These are phyloP conservation scores for Pisolithus sp. DNA, from an alignment of 768 basidiomycete species.

Conservation along the genomic window DNA sequence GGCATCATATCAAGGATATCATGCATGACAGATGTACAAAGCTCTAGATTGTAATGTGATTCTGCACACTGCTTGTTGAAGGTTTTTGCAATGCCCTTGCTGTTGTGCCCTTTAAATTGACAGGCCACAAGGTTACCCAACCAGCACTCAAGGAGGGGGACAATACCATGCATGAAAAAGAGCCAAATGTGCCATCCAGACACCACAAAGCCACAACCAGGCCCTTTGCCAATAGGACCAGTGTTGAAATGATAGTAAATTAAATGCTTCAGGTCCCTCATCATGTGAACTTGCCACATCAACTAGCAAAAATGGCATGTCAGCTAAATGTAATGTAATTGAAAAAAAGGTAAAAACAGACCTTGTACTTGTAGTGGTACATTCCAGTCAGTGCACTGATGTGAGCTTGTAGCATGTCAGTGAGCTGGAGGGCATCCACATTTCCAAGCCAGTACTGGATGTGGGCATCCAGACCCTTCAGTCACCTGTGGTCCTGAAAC, in stretches of 20 bases:
- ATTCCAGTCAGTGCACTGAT: constrained; percentile 98
- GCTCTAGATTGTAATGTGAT: constrained; percentile 95
- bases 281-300: constrained; percentile 99
- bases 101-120: constrained; percentile 97
- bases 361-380: constrained; percentile 99
- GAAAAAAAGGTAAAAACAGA: constrained; percentile 22
- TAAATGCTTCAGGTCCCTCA: constrained; percentile 96
- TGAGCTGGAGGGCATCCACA: constrained; percentile 98
- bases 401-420: constrained; percentile 93
- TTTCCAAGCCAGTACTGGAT: constrained; percentile 92
- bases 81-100: constrained; percentile 93
- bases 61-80: constrained; percentile 99
- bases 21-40: constrained; percentile 99
- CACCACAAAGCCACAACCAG: constrained; percentile 99
- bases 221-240: constrained; percentile 98
- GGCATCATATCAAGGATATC: constrained; percentile 99
- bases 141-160: constrained; percentile 96
- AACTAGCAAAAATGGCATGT: constrained; percentile 42
- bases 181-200: constrained; percentile 99
- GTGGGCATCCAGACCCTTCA: too few relatives aligned
- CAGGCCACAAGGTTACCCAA: constrained; percentile 94
- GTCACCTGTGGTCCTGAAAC: too few relatives aligned
- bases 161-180: constrained; percentile 99
- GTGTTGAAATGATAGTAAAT: constrained; percentile 99
- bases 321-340: background rate